Evolutionary conservation across 192 early-diverging fungal genomes (phyloP).

Genomic region (Dissophora globulifera): DNA sequence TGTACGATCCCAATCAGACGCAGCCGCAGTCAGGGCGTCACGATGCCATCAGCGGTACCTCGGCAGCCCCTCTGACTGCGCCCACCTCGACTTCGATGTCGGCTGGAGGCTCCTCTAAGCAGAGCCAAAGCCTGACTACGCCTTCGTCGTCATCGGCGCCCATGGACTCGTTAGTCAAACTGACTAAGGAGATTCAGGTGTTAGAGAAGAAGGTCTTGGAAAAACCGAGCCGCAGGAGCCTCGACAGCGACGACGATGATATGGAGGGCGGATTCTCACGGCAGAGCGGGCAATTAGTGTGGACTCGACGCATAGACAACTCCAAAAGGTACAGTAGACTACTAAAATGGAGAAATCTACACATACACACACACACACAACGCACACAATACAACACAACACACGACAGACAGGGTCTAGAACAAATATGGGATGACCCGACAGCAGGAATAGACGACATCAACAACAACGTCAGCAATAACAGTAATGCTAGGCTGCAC

Average conservation of each 20-base stretch:
- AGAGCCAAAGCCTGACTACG: slow-evolving; percentile 6
- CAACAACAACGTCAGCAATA: too few species aligned
- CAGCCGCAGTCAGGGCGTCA: slow-evolving; percentile 34
- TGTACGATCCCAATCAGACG: slow-evolving; percentile 44
- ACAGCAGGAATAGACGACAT: too few species aligned
- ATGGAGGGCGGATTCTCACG: slow-evolving; percentile 6
- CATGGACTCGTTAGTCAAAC: slow-evolving; percentile 20
- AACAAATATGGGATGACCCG: too few species aligned
- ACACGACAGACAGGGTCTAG: too few species aligned
- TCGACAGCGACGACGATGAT: slow-evolving; percentile 48
- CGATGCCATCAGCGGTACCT: background rate
- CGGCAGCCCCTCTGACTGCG: background rate
- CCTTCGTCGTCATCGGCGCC: background rate
- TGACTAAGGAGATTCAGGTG: slow-evolving; percentile 52
- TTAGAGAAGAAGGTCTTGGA: slow-evolving; percentile 51
- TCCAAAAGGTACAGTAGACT: slow-evolving; percentile 45
- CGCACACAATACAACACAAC: too few species aligned
- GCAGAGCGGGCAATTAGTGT: slow-evolving; percentile 14
- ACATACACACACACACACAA: background rate
- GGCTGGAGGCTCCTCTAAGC: background rate
- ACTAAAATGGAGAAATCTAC: background rate
- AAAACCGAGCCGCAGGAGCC: slow-evolving; percentile 28
- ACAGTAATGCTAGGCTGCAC: too few species aligned
- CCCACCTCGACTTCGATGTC: slow-evolving; percentile 9
- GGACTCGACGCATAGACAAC: slow-evolving; percentile 46